Conservation (phyloP, 345 rosid species). For the Citrus reticulata region DNA sequence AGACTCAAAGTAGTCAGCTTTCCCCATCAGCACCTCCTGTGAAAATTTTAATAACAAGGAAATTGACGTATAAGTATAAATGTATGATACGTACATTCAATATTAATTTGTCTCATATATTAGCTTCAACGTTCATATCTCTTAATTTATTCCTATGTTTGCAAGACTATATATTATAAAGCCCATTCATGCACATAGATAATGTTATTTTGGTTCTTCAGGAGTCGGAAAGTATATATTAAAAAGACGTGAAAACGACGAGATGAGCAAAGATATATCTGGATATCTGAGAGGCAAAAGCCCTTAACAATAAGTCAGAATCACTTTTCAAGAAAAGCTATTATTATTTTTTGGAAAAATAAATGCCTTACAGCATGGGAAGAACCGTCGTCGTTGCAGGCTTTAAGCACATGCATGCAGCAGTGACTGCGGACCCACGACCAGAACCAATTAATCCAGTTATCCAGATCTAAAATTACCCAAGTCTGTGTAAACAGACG, state of each 20-base stretch:
- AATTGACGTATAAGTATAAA: background rate
- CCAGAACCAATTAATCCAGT: background rate
- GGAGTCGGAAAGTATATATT: background rate
- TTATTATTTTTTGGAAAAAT: constrained; percentile 12
- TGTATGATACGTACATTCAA: background rate
- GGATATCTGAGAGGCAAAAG: constrained; percentile 7
- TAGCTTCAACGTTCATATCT: background rate
- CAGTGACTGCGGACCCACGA: constrained; percentile 31
- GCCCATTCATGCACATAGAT: constrained; percentile 1
- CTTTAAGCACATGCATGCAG: constrained; percentile 55
- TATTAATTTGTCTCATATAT: constrained; percentile 1
- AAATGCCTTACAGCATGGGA: constrained; percentile 27
- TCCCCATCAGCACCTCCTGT: constrained; percentile 97
- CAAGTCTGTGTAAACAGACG: background rate
- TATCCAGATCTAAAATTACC: too few species aligned
- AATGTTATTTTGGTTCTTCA: background rate
- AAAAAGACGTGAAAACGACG: constrained; percentile 12
- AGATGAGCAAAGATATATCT: background rate
- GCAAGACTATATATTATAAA: background rate
- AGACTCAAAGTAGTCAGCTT: constrained; percentile 75
- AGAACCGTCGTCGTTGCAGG: constrained; percentile 29
- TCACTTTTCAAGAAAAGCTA: constrained; percentile 18
- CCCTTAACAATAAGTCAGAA: background rate
- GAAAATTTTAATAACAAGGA: background rate
- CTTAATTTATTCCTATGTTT: background rate